Percentiles rank a stretch among this genome's conserved stretches.
Conservation (phyloP, 805 yeast species). For the Candida odintsovae region DNA sequence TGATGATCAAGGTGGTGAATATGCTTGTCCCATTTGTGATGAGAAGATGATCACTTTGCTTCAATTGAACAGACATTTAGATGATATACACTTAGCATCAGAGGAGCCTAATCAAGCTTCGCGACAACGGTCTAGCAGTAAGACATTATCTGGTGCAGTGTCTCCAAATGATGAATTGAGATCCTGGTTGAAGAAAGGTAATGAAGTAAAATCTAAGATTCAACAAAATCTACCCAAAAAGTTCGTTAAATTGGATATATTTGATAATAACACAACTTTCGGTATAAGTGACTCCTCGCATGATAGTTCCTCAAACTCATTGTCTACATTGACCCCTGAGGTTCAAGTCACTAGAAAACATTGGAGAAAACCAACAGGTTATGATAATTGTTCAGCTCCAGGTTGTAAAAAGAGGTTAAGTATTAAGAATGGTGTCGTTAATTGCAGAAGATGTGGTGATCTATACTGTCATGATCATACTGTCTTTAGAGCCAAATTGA, state of each 20-base stretch:
- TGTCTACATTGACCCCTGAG: conserved; percentile 15
- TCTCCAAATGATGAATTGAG: conserved; percentile 30
- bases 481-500: conserved; percentile 43
- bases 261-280: conserved; percentile 32
- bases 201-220: conserved; percentile 33
- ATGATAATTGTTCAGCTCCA: conserved; percentile 35
- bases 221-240: conserved; percentile 31
- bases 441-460: conserved; percentile 75
- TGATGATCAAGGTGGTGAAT: neutral
- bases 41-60: conserved; percentile 47
- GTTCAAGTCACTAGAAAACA: conserved; percentile 41
- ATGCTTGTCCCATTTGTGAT: conserved; percentile 65
- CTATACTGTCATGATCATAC: conserved; percentile 66
- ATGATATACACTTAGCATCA: conserved; percentile 46
- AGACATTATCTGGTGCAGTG: conserved; percentile 2
- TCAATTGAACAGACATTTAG: conserved; percentile 66
- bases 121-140: neutral
- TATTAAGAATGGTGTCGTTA: conserved; percentile 50
- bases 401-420: conserved; percentile 39
- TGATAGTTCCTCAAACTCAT: conserved; percentile 8
- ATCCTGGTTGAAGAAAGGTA: conserved; percentile 38
- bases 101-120: conserved; percentile 1
- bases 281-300: conserved; percentile 13
- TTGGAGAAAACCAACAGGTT: conserved; percentile 49
- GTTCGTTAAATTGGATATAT: conserved; percentile 40